Evolutionary conservation across 169 alveolate species (phyloP).

Genomic region (Blepharisma undulans): DNA sequence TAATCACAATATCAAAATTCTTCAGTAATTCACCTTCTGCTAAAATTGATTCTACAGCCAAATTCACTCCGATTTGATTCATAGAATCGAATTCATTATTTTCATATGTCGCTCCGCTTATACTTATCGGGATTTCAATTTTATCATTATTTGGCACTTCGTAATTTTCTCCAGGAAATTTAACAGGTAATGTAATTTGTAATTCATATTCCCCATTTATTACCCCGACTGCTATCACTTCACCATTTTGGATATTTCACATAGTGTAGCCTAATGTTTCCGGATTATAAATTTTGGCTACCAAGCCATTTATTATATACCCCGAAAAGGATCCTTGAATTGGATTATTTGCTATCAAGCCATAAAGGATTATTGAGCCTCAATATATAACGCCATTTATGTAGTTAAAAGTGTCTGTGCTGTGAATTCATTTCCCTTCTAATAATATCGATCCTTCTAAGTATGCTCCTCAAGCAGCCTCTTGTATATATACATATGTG

Average conservation of each 20-base stretch:
- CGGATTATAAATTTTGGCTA: too few species aligned
- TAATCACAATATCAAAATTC: background rate
- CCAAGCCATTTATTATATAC: too few species aligned
- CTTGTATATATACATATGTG: background rate
- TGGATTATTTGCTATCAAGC: background rate
- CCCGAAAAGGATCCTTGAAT: background rate
- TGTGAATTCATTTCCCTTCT: background rate
- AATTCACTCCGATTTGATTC: background rate
- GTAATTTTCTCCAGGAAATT: background rate
- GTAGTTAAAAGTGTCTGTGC: background rate
- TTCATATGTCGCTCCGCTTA: background rate
- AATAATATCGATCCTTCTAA: background rate
- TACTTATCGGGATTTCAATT: background rate
- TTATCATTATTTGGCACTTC: background rate
- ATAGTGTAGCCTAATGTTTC: background rate
- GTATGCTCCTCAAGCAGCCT: background rate
- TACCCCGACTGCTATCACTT: background rate
- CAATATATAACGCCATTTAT: background rate
- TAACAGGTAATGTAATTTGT: background rate
- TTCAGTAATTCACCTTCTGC: background rate
- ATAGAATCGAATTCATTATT: background rate
- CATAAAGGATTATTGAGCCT: background rate
- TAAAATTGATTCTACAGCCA: background rate
- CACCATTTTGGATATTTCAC: background rate
- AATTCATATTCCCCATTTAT: background rate